phyloP scores from a whole-genome alignment of 2,329 filamentous ascomycete genomes.

The Apiospora rasikravindrae region DNA sequence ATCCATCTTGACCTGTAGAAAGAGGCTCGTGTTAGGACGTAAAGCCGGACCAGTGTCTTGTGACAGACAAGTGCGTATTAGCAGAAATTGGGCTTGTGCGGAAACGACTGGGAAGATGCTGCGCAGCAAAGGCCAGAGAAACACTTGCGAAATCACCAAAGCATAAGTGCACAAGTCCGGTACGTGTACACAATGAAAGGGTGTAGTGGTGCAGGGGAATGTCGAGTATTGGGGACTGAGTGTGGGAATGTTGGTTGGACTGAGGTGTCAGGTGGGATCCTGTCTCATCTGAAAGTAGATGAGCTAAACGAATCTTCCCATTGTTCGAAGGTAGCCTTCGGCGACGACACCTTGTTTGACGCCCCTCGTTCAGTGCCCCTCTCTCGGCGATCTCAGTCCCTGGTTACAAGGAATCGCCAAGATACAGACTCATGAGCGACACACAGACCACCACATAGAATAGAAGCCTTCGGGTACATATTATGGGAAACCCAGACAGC shows the following conservation, averaged over 20 bases:
- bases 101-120: neutral
- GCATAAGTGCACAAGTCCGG: neutral
- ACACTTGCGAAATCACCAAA: neutral
- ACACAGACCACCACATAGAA: neutral
- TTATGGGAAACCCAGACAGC: neutral
- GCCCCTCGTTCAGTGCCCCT: too few relatives aligned
- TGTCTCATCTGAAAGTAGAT: too few relatives aligned
- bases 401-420: neutral
- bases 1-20: conserved; percentile 35
- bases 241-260: neutral
- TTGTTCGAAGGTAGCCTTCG: neutral
- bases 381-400: neutral
- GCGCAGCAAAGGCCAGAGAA: neutral
- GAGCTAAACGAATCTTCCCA: neutral
- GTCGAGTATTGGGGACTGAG: neutral
- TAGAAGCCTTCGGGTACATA: neutral
- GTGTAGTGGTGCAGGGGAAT: neutral
- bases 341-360: neutral
- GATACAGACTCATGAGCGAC: neutral
- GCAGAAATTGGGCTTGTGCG: neutral
- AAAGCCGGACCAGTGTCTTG: too few relatives aligned
- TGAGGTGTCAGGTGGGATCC: neutral
- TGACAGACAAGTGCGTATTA: neutral
- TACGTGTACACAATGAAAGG: neutral
- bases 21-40: neutral